These are phyloP conservation scores for Ogataea dorogensis DNA, from an alignment of 805 yeast species.

Conservation along the genomic window DNA sequence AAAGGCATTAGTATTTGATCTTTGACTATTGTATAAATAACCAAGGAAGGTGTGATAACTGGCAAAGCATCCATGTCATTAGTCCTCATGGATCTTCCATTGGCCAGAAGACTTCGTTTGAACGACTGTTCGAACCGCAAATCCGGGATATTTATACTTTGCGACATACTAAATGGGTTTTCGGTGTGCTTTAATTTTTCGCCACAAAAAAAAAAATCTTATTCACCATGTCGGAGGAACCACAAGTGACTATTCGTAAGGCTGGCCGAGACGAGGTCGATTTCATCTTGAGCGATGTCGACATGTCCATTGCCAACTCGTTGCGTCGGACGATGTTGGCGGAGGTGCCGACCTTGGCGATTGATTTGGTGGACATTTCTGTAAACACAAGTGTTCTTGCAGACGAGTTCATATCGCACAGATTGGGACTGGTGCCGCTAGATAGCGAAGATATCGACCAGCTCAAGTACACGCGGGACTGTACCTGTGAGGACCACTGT, in stretches of 20 bases:
- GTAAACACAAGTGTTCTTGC: conserved; percentile 92
- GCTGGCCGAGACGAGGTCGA: conserved; percentile 87
- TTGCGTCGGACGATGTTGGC: conserved; percentile 88
- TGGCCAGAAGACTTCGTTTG: conserved; percentile 35
- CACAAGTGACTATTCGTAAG: conserved; percentile 85
- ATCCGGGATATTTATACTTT: conserved; percentile 48
- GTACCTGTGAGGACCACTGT: conserved; percentile 98
- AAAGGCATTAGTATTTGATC: conserved; percentile 58
- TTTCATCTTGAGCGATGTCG: conserved; percentile 83
- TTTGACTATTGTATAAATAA: conserved; percentile 46
- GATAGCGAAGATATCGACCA: conserved; percentile 81
- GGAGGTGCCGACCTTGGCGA: conserved; percentile 95
- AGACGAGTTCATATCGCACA: conserved; percentile 93
- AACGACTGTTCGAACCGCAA: conserved; percentile 66
- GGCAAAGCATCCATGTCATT: conserved; percentile 14
- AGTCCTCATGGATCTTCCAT: conserved; percentile 22
- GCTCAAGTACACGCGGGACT: conserved; percentile 86
- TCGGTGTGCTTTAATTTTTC: conserved; percentile 10
- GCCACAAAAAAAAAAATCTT: conserved; percentile 7
- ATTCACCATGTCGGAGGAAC: conserved; percentile 43
- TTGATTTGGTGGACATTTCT: conserved; percentile 93
- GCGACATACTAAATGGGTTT: conserved; percentile 9
- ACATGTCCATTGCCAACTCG: conserved; percentile 88
- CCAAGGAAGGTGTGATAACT: conserved; percentile 43
- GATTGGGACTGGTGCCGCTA: conserved; percentile 90